phyloP scores from a whole-genome alignment of 2,329 filamentous ascomycete genomes.

The Trichoderma simmonsii region DNA sequence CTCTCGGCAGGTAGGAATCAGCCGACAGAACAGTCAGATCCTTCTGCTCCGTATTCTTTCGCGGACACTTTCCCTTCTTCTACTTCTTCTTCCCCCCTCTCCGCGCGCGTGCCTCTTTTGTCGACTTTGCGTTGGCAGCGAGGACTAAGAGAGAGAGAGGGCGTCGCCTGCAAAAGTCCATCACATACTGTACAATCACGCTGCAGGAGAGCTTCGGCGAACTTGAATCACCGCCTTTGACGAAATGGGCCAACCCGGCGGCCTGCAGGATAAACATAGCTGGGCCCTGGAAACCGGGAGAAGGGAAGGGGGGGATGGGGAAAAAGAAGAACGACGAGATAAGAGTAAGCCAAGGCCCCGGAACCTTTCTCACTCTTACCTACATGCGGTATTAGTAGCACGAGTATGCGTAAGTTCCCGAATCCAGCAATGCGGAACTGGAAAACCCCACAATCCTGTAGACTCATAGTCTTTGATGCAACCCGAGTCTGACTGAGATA shows the following conservation, averaged over 20 bases:
- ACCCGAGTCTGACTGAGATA: constrained; percentile 13
- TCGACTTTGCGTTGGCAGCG: not conserved
- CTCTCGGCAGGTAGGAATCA: constrained; percentile 16
- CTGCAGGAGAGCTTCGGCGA: constrained; percentile 4
- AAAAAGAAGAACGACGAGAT: not conserved
- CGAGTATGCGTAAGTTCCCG: constrained; percentile 2
- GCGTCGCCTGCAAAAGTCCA: not conserved
- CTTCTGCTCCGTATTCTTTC: not conserved
- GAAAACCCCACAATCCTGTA: constrained; percentile 5
- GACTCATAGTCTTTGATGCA: not conserved
- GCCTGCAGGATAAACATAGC: not conserved
- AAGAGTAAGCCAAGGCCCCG: constrained; percentile 13
- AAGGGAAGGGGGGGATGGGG: not conserved
- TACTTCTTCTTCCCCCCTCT: not conserved
- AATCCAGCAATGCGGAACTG: constrained; percentile 12
- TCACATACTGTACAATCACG: not conserved
- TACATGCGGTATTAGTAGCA: not conserved
- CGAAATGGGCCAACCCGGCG: not conserved
- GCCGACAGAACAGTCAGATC: not conserved
- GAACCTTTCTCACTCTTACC: constrained; percentile 8
- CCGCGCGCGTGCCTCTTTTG: not conserved
- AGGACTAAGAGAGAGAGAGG: not conserved
- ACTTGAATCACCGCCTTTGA: constrained; percentile 8
- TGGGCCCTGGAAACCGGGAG: not conserved
- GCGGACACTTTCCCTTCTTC: not conserved